A percentile compares a stretch with the other conserved stretches of the same genome.
Conservation (phyloP, 108 stramenopile genomes). For the Seminavis robusta region DNA sequence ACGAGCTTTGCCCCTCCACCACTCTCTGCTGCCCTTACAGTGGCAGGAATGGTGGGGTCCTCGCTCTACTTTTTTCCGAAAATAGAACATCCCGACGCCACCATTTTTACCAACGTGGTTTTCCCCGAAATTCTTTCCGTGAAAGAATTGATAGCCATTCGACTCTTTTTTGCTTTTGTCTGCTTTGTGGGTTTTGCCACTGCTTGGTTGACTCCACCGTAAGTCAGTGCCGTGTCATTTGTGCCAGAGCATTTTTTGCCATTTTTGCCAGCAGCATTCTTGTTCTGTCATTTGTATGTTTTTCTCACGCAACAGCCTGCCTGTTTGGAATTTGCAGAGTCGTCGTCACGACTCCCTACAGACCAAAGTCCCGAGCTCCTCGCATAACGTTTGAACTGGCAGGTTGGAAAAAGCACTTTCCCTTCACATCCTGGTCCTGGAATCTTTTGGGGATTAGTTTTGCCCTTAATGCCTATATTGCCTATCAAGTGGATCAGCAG, state of each 20-base stretch:
- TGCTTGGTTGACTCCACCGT: too few species aligned
- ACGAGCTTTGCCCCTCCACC: too few species aligned
- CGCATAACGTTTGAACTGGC: too few species aligned
- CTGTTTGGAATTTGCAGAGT: not conserved
- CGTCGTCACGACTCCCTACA: not conserved
- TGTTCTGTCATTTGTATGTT: not conserved
- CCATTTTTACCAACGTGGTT: slow-evolving; percentile 41
- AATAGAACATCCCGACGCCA: slow-evolving; percentile 54
- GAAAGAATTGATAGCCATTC: slow-evolving; percentile 34
- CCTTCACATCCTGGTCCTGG: slow-evolving; percentile 76
- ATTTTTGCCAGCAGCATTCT: too few species aligned
- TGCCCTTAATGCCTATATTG: slow-evolving; percentile 46
- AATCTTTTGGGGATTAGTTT: slow-evolving; percentile 61
- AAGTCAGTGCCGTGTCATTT: too few species aligned
- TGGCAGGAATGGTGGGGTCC: too few species aligned
- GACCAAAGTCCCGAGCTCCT: too few species aligned
- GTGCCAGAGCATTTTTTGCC: slow-evolving; percentile 11
- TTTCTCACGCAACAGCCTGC: slow-evolving; percentile 1
- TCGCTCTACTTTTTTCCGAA: too few species aligned
- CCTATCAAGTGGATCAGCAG: slow-evolving; percentile 8
- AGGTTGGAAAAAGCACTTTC: slow-evolving; percentile 40
- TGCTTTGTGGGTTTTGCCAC: too few species aligned
- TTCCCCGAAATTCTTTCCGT: slow-evolving; percentile 50
- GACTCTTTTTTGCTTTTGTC: slow-evolving; percentile 38
- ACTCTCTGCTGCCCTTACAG: too few species aligned